A percentile compares a stretch with the other conserved stretches of the same genome.
phyloP scores from a whole-genome alignment of 192 early-diverging fungal species.

The Funneliformis geosporum region DNA sequence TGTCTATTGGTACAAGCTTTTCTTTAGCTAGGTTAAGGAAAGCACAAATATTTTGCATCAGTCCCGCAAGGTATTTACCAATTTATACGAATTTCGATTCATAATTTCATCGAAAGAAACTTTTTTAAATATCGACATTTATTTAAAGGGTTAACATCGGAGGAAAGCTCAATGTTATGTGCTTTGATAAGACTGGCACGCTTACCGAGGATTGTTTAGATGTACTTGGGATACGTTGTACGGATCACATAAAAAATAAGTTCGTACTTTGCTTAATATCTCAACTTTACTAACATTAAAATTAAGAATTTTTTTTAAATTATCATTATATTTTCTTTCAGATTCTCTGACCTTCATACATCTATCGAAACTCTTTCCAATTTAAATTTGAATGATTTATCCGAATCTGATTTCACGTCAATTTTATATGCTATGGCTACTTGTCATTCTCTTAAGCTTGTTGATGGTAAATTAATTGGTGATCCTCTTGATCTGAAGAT shows the following conservation, averaged over 20 bases:
- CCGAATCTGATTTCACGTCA: constrained; percentile 10
- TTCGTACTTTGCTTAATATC: background rate
- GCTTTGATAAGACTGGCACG: constrained; percentile 99
- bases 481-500: constrained; percentile 97
- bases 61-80: constrained; percentile 60
- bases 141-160: constrained; percentile 83
- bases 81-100: background rate
- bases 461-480: constrained; percentile 86
- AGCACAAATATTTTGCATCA: constrained; percentile 88
- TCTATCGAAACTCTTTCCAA: constrained; percentile 4
- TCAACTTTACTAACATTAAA: background rate
- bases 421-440: constrained; percentile 71
- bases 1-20: constrained; percentile 97
- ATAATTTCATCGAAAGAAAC: too few species aligned
- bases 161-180: constrained; percentile 94
- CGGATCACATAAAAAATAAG: constrained; percentile 42
- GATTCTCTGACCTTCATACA: constrained; percentile 29
- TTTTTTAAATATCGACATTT: background rate
- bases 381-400: background rate
- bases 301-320: background rate
- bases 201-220: constrained; percentile 95
- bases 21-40: constrained; percentile 83
- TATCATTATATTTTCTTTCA: background rate
- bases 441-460: constrained; percentile 87
- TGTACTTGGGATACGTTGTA: constrained; percentile 83